These are phyloP conservation scores for Lepiota venenata DNA, from an alignment of 768 basidiomycete genomes.

Conservation along the genomic window DNA sequence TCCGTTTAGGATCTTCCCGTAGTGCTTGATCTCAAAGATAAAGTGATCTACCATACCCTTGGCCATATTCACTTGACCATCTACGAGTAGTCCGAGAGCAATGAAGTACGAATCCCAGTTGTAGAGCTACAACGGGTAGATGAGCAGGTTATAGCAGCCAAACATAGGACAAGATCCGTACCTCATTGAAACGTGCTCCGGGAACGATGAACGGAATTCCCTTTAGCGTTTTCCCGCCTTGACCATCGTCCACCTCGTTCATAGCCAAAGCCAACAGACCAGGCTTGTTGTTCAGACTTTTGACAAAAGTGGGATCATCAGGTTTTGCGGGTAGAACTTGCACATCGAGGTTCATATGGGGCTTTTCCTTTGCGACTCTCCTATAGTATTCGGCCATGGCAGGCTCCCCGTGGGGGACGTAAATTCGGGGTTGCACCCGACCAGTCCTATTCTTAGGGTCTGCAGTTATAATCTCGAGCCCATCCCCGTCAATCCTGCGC, in stretches of 20 bases:
- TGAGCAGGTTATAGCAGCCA: neutral
- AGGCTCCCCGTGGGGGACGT: constrained; percentile 91
- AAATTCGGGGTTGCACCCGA: constrained; percentile 87
- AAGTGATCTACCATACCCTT: constrained; percentile 99
- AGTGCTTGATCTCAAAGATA: constrained; percentile 98
- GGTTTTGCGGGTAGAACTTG: constrained; percentile 84
- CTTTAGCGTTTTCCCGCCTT: constrained; percentile 78
- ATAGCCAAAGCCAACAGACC: constrained; percentile 94
- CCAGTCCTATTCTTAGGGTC: constrained; percentile 97
- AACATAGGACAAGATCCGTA: constrained; percentile 27
- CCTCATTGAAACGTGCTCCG: constrained; percentile 93
- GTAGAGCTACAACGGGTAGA: constrained; percentile 56
- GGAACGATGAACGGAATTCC: constrained; percentile 98
- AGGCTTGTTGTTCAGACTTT: constrained; percentile 91
- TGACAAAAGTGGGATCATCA: constrained; percentile 86
- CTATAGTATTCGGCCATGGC: constrained; percentile 96
- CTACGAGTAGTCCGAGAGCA: constrained; percentile 88
- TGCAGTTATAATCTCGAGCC: constrained; percentile 94
- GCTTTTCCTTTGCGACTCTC: constrained; percentile 85
- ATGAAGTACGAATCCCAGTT: constrained; percentile 98
- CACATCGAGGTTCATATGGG: constrained; percentile 92
- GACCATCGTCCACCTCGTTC: constrained; percentile 82
- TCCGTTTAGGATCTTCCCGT: constrained; percentile 95
- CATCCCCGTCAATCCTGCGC: constrained; percentile 94
- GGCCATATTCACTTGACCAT: constrained; percentile 91